These are phyloP conservation scores for Coemansia guatemalensis DNA, from an alignment of 192 early-diverging fungal genomes.

Conservation along the genomic window DNA sequence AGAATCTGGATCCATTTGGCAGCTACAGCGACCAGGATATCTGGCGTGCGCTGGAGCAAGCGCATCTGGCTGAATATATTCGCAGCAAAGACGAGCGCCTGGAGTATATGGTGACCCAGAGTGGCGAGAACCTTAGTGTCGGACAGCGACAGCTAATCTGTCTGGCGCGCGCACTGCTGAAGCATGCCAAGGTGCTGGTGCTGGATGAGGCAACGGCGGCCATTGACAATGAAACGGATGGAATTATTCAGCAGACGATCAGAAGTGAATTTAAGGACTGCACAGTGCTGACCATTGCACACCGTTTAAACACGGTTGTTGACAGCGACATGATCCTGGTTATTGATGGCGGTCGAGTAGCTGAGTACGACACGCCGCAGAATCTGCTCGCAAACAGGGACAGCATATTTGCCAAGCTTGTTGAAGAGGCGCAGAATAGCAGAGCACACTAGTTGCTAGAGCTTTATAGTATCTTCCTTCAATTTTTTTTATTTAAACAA, in stretches of 20 bases:
- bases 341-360: slow-evolving; percentile 58
- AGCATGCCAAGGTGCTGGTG: slow-evolving; percentile 62
- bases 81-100: slow-evolving; percentile 24
- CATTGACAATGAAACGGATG: slow-evolving; percentile 53
- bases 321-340: slow-evolving; percentile 62
- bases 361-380: slow-evolving; percentile 62
- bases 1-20: slow-evolving; percentile 80
- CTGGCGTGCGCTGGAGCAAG: slow-evolving; percentile 65
- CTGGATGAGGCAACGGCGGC: slow-evolving; percentile 67
- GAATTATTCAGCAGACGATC: slow-evolving; percentile 62
- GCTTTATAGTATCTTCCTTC: too few species aligned
- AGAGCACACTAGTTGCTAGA: slow-evolving; percentile 8
- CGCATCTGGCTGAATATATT: slow-evolving; percentile 43
- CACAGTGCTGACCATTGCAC: slow-evolving; percentile 69
- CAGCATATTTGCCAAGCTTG: slow-evolving; percentile 59
- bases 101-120: slow-evolving; percentile 37
- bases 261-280: slow-evolving; percentile 61
- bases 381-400: slow-evolving; percentile 54
- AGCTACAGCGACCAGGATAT: slow-evolving; percentile 67
- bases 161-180: too few species aligned
- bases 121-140: slow-evolving; percentile 74
- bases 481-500: too few species aligned
- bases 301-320: slow-evolving; percentile 66
- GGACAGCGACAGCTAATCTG: slow-evolving; percentile 85
- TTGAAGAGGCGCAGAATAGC: slow-evolving; percentile 57